phyloP scores from a whole-genome alignment of 805 yeast genomes.

The Lipomyces mesembrius region DNA sequence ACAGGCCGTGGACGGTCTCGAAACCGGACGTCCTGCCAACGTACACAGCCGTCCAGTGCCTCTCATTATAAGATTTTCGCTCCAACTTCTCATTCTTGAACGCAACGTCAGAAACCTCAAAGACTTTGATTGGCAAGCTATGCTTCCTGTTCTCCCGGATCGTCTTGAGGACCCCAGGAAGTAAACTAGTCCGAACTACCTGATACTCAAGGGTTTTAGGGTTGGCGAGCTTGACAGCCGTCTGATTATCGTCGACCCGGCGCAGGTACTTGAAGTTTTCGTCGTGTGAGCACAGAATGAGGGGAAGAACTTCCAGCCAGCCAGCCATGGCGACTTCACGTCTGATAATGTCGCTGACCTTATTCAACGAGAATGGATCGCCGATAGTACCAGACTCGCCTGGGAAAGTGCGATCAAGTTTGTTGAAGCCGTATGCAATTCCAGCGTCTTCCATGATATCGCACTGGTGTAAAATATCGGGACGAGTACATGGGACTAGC shows the following conservation, averaged over 20 bases:
- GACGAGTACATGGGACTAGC: slow-evolving; percentile 87
- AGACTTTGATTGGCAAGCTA: slow-evolving; percentile 89
- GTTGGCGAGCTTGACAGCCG: slow-evolving; percentile 88
- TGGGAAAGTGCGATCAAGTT: slow-evolving; percentile 78
- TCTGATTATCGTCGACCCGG: slow-evolving; percentile 69
- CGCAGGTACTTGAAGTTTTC: slow-evolving; percentile 92
- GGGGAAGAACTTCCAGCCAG: slow-evolving; percentile 94
- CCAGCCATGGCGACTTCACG: slow-evolving; percentile 91
- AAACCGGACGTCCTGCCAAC: slow-evolving; percentile 96
- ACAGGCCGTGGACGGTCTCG: slow-evolving; percentile 89
- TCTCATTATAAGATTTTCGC: slow-evolving; percentile 87
- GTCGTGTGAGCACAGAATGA: slow-evolving; percentile 93
- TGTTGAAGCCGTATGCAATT: slow-evolving; percentile 92
- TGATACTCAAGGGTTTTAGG: slow-evolving; percentile 97
- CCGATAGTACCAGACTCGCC: slow-evolving; percentile 78
- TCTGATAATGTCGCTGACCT: slow-evolving; percentile 87
- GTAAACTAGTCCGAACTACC: slow-evolving; percentile 92
- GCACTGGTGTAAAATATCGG: slow-evolving; percentile 95
- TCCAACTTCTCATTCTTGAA: slow-evolving; percentile 79
- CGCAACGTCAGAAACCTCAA: slow-evolving; percentile 94
- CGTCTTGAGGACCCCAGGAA: slow-evolving; percentile 95
- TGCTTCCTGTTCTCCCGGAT: slow-evolving; percentile 96
- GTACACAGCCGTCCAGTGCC: slow-evolving; percentile 92
- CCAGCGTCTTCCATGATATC: slow-evolving; percentile 99
- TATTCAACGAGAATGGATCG: slow-evolving; percentile 86